A percentile compares a stretch with the other conserved stretches of the same genome.
phyloP scores from a whole-genome alignment of 2,329 filamentous ascomycete genomes.

The Cladosporium halotolerans region DNA sequence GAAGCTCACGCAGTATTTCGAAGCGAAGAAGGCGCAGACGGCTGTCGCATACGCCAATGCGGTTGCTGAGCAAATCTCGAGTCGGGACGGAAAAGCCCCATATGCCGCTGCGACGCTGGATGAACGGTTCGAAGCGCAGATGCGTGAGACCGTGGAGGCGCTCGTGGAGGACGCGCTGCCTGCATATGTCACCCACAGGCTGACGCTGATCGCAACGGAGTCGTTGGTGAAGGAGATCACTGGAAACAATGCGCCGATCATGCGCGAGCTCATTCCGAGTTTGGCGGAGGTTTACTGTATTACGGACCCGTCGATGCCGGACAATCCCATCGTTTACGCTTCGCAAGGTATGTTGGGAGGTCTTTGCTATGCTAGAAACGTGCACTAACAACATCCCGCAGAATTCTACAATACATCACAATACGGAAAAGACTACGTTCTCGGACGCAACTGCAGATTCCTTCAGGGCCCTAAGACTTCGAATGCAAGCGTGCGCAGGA shows the following conservation, averaged over 20 bases:
- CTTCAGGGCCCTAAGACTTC: slow-evolving; percentile 38
- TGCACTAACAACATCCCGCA: slow-evolving; percentile 7
- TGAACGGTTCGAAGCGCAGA: slow-evolving; percentile 31
- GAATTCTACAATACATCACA: slow-evolving; percentile 41
- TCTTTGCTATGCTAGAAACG: not conserved
- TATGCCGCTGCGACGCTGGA: slow-evolving; percentile 32
- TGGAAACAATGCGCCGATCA: slow-evolving; percentile 34
- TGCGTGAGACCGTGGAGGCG: slow-evolving; percentile 28
- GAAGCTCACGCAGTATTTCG: slow-evolving; percentile 33
- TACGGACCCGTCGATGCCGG: slow-evolving; percentile 36
- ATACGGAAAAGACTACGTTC: slow-evolving; percentile 37
- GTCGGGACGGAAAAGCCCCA: slow-evolving; percentile 20
- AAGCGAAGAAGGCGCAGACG: slow-evolving; percentile 36
- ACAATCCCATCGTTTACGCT: slow-evolving; percentile 43
- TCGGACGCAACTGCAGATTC: slow-evolving; percentile 42
- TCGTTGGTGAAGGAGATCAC: slow-evolving; percentile 40
- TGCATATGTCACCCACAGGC: slow-evolving; percentile 36
- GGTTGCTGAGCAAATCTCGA: slow-evolving; percentile 31
- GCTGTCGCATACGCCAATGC: slow-evolving; percentile 42
- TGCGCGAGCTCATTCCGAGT: slow-evolving; percentile 36
- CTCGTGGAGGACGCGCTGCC: slow-evolving; percentile 38
- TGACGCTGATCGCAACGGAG: slow-evolving; percentile 37
- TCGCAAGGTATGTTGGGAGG: slow-evolving; percentile 30
- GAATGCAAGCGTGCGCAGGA: slow-evolving; percentile 27
- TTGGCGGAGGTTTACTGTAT: slow-evolving; percentile 43